These are phyloP conservation scores for Cladosporium austrohemisphaericum DNA, from an alignment of 2,329 filamentous ascomycete species.

Conservation along the genomic window DNA sequence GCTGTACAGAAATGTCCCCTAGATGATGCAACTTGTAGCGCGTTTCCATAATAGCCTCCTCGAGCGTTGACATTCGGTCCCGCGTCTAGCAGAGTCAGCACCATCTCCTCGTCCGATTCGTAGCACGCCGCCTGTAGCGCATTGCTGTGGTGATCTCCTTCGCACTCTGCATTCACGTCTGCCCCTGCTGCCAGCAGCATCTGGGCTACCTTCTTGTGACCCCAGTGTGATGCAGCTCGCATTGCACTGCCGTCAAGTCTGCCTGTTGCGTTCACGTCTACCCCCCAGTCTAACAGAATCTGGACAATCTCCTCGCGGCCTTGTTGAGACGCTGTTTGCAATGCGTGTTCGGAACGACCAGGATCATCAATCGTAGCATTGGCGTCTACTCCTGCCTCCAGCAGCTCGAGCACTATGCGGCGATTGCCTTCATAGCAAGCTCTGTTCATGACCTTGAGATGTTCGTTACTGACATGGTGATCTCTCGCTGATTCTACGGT, in stretches of 20 bases:
- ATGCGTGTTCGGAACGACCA: constrained; percentile 7
- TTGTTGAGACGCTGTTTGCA: constrained; percentile 9
- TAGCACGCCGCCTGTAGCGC: constrained; percentile 21
- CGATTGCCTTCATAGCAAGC: neutral
- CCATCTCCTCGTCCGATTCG: constrained; percentile 19
- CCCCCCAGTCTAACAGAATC: constrained; percentile 15
- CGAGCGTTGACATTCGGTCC: constrained; percentile 21
- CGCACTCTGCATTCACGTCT: constrained; percentile 16
- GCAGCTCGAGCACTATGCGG: neutral
- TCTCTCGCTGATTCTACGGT: neutral
- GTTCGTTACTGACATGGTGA: neutral
- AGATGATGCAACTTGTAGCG: constrained; percentile 18
- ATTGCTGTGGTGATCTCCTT: constrained; percentile 16
- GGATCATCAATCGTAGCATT: neutral
- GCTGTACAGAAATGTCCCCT: constrained; percentile 7
- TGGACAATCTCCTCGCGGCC: constrained; percentile 11
- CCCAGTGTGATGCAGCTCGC: constrained; percentile 16
- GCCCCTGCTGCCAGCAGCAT: constrained; percentile 19
- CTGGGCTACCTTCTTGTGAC: constrained; percentile 15
- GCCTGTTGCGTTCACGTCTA: constrained; percentile 16
- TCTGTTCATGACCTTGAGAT: neutral
- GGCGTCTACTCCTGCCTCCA: neutral
- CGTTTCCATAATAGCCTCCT: constrained; percentile 16
- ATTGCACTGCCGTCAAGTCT: constrained; percentile 19
- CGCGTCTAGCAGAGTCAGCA: constrained; percentile 20